Base-by-base conservation (phyloP, 331 rosid genomes). In the Rhamnella rubrinervis region DNA sequence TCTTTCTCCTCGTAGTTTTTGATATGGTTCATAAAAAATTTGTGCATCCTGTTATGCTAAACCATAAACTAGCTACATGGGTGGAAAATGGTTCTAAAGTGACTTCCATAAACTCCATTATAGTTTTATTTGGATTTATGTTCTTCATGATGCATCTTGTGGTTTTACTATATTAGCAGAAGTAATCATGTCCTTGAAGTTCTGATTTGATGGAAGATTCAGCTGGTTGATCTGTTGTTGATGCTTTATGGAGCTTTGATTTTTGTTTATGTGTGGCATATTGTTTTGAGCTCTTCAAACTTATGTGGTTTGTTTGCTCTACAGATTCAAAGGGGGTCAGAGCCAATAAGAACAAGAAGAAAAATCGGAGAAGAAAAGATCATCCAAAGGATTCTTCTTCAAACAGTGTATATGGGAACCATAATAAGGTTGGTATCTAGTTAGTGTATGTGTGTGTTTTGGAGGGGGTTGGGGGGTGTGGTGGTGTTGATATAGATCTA, bases 341-440 rank as follows among this genome's bases (percentile, higher is more conserved):
- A 77, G 57, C 84, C 63, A 78, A 86, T 74, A 92, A 87, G 77
- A 87, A 75, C 75, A 92, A 87, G 81, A 92, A 89, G 87, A 89
- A 92, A 83, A 88, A 88, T 66, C 87, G 96, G 55, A 84, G 91
- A 71, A 79, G 85, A 81, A 92, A 83, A 71, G 93, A 88, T 61
- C 83, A 80, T 13, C 67, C 68, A 69, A 88, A 88, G 80, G 91
- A 81, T 81, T 83, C 85, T 71, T 65, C 70, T 71, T 65, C 72
- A 62, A 44, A 71, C 75, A 82, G 63, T 74, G 76, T 63, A 63
- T 78, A 84, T 66, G 85, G 88, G 63, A 75, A 77, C 72, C 83
- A 77, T 71, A 77, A 77, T 67, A 78, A 86, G 89, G 95, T 92
- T 74, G 57, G 70, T 16, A 8, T 55, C 77, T 53, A n/a, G 35